phyloP scores from a whole-genome alignment of 352 stramenopile genomes.

The Pythium sukuiense region DNA sequence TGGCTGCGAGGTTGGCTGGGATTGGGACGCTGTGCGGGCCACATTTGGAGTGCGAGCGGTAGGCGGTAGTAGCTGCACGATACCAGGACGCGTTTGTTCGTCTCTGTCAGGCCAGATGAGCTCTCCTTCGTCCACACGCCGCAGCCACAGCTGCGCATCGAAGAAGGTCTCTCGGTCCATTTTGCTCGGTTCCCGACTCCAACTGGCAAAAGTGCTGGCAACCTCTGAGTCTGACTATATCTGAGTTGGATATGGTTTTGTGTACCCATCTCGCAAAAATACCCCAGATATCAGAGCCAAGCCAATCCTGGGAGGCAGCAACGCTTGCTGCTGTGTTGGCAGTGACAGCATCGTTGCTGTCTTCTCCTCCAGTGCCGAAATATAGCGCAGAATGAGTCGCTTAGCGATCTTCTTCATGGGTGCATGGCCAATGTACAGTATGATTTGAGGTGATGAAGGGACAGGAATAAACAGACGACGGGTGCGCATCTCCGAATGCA shows the following conservation, averaged over 20 bases:
- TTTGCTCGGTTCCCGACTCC: neutral
- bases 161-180: conserved; percentile 37
- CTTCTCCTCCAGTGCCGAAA: neutral
- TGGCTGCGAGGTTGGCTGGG: neutral
- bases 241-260: neutral
- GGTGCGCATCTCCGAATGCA: neutral
- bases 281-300: neutral
- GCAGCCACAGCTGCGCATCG: conserved; percentile 36
- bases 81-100: neutral
- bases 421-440: neutral
- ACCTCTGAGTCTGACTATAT: neutral
- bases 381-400: neutral
- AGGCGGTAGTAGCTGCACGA: conserved; percentile 3
- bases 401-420: neutral
- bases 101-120: conserved; percentile 4
- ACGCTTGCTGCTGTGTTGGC: neutral
- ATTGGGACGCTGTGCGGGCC: neutral
- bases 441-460: neutral
- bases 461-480: neutral
- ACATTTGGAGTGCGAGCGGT: neutral
- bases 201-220: too few species aligned
- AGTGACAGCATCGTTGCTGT: too few species aligned
- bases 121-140: conserved; percentile 12
- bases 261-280: conserved; percentile 5
- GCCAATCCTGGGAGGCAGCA: neutral